Conservation (phyloP, 192 early-diverging fungal genomes). For the Dispira simplex region DNA sequence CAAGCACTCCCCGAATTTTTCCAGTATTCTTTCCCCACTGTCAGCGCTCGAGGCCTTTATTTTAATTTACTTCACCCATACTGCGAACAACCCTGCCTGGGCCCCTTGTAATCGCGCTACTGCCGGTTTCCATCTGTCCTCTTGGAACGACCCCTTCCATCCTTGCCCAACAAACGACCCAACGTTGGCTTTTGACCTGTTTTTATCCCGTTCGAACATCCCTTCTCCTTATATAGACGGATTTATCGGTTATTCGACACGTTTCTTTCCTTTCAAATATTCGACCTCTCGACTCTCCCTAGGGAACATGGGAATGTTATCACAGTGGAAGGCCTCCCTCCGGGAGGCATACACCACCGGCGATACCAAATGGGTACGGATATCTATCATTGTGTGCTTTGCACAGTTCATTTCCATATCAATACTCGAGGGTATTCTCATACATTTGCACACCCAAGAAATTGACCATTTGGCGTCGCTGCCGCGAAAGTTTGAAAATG, state of each 20-base stretch:
- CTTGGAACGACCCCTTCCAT: too few relatives aligned
- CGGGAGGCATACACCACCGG: slow-evolving; percentile 7
- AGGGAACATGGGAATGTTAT: neutral
- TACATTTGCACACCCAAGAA: slow-evolving; percentile 2
- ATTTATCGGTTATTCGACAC: neutral
- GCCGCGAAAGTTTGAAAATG: neutral
- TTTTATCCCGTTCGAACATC: too few relatives aligned
- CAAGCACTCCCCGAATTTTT: too few relatives aligned
- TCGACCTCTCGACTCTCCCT: neutral
- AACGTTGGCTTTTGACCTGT: too few relatives aligned
- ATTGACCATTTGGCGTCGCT: neutral
- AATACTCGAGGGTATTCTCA: neutral
- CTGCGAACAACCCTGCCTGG: too few relatives aligned
- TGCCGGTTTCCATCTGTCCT: too few relatives aligned
- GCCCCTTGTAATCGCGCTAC: too few relatives aligned
- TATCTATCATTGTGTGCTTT: slow-evolving; percentile 4
- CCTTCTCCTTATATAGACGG: too few relatives aligned
- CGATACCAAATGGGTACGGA: slow-evolving; percentile 9
- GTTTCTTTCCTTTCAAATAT: neutral
- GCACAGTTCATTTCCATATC: neutral
- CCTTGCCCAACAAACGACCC: too few relatives aligned
- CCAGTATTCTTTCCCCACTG: too few relatives aligned
- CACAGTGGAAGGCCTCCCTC: neutral
- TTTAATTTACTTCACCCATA: too few relatives aligned
- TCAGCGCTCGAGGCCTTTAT: too few relatives aligned